Percentiles rank a stretch among this genome's conserved stretches.
Conservation (phyloP, 345 rosid species). For the Anacardium occidentale region DNA sequence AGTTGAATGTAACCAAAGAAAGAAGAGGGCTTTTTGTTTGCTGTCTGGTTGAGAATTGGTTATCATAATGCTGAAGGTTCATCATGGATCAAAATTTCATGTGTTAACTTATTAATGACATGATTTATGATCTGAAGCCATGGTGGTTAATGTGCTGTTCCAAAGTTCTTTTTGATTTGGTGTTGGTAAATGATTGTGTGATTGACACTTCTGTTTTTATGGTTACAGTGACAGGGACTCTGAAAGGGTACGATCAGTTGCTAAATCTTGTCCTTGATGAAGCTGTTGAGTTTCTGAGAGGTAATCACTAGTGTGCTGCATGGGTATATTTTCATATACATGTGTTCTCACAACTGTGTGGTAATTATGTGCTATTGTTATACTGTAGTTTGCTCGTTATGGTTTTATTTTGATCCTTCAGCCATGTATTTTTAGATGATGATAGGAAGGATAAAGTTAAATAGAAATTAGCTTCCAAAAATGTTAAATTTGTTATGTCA, state of each 20-base stretch:
- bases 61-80: background rate
- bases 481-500: background rate
- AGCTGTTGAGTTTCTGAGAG: conserved; percentile 86
- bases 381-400: background rate
- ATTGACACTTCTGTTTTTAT: conserved; percentile 1
- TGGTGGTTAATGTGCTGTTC: background rate
- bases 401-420: background rate
- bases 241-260: conserved; percentile 92
- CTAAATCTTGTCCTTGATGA: conserved; percentile 94
- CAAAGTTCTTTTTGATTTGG: background rate
- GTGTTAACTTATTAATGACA: background rate
- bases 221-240: conserved; percentile 78
- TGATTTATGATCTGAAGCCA: background rate
- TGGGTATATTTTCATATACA: background rate
- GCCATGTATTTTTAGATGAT: background rate
- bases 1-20: background rate
- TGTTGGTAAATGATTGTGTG: background rate
- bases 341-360: background rate
- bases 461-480: background rate
- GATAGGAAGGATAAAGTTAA: background rate
- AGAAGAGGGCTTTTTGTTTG: background rate
- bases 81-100: background rate
- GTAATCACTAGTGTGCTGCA: conserved; percentile 35
- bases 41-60: background rate
- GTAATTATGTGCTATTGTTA: background rate